phyloP scores from a whole-genome alignment of 768 basidiomycete genomes.

The Strobilomyces echinocephalus region DNA sequence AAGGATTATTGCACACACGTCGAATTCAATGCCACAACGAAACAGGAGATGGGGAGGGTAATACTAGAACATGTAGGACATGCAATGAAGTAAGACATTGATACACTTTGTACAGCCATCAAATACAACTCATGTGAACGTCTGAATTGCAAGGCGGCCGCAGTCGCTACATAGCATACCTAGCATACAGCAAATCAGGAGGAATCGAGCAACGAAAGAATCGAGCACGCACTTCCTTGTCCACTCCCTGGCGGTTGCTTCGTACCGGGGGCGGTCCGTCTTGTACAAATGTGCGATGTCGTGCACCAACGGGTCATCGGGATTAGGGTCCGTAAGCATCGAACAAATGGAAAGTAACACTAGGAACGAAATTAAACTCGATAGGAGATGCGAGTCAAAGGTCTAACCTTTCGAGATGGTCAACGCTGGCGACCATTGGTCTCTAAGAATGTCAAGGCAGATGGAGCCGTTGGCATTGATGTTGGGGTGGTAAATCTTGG shows the following conservation, averaged over 20 bases:
- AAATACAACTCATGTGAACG: slow-evolving; percentile 28
- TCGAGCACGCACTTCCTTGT: slow-evolving; percentile 82
- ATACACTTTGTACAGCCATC: slow-evolving; percentile 32
- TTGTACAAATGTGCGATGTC: slow-evolving; percentile 99
- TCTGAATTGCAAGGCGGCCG: slow-evolving; percentile 20
- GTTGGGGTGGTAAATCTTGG: slow-evolving; percentile 99
- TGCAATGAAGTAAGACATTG: slow-evolving; percentile 30
- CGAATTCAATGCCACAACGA: slow-evolving; percentile 16
- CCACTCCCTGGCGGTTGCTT: slow-evolving; percentile 98
- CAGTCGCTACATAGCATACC: slow-evolving; percentile 51
- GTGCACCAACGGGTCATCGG: slow-evolving; percentile 97
- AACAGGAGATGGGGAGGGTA: slow-evolving; percentile 18
- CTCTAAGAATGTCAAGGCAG: slow-evolving; percentile 95
- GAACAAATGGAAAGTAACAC: slow-evolving; percentile 98
- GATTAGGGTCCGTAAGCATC: slow-evolving; percentile 99
- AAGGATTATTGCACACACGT: slow-evolving; percentile 14
- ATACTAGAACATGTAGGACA: slow-evolving; percentile 32
- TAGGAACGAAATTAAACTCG: slow-evolving; percentile 27
- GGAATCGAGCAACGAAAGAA: background rate
- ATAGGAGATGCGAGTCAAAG: background rate
- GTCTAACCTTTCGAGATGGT: slow-evolving; percentile 94
- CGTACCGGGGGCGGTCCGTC: slow-evolving; percentile 96
- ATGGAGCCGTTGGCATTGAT: slow-evolving; percentile 99
- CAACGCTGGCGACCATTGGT: slow-evolving; percentile 98
- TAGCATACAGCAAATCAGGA: slow-evolving; percentile 12